phyloP scores from a whole-genome alignment of 192 early-diverging fungal species.

The Phycomyces blakesleeanus region DNA sequence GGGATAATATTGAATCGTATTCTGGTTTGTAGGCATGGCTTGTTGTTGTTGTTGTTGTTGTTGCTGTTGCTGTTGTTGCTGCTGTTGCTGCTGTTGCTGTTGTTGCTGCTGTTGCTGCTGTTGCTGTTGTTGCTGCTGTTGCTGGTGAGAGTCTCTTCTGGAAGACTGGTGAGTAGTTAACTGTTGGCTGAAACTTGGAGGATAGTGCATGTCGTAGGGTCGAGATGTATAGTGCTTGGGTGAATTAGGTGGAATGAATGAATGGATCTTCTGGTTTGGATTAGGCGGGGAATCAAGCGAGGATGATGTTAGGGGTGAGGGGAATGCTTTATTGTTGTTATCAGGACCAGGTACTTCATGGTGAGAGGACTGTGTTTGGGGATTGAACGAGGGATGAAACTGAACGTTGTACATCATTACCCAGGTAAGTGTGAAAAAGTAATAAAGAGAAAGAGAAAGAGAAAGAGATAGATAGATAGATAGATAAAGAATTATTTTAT shows the following conservation, averaged over 20 bases:
- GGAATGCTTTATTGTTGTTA: slow-evolving; percentile 12
- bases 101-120: slow-evolving; percentile 1
- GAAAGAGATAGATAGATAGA: too few relatives aligned
- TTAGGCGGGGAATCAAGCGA: slow-evolving; percentile 25
- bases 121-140: slow-evolving; percentile 10
- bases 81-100: too few relatives aligned
- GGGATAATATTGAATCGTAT: too few relatives aligned
- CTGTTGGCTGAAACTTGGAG: slow-evolving; percentile 4
- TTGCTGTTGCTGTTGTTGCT: slow-evolving; percentile 9
- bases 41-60: slow-evolving; percentile 12
- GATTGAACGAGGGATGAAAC: slow-evolving; percentile 9
- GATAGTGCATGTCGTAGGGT: neutral
- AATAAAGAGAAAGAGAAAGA: too few relatives aligned
- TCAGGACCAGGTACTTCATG: slow-evolving; percentile 5
- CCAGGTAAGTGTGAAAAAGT: too few relatives aligned
- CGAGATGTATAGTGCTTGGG: neutral
- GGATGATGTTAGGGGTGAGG: slow-evolving; percentile 24
- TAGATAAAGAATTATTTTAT: too few relatives aligned
- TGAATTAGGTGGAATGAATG: slow-evolving; percentile 11
- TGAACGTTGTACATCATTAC: slow-evolving; percentile 14
- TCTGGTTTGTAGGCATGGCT: neutral
- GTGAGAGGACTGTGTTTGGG: slow-evolving; percentile 10
- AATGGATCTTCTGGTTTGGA: slow-evolving; percentile 10
- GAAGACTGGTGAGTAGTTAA: neutral
- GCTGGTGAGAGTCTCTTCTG: neutral